Evolutionary conservation across 345 rosid species (phyloP), one percentile per base, ranked within the genome.

Genomic region (Pistacia integerrima): DNA sequence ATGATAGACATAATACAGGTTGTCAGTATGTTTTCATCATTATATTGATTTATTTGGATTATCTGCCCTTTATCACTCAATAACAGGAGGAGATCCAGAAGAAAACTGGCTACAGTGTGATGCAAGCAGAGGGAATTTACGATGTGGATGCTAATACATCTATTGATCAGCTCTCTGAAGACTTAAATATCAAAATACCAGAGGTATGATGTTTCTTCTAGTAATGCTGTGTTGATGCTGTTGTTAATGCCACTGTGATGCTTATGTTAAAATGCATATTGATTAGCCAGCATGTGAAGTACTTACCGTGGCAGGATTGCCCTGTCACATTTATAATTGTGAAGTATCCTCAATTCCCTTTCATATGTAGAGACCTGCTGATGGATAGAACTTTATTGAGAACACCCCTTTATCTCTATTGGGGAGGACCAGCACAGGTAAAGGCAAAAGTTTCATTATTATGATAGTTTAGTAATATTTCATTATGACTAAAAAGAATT

Each of bases 141-240:
- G 99, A 96, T 67, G 94, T 96, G 79, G 99, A 96, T 90, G 99
- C 97, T 17, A 96, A 96, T 79, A 94, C 98, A 73, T 88, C 98
- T 52, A 96, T 91, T 74, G 99, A 96, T 84, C 99, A 93, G 77
- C 91, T 94, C 52, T 90, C 97, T 60, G 98, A 94, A 86, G 99
- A 96, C 74, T 85, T 96, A 22, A 91, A 90, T 79, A 86, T 96
- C 82, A 89, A 91, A 87, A 96, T 96, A 98, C 93, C 98, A 17
- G 99, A 96, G 95, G 99, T 96, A 84, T 73, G 78, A 55, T 77
- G 33, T 22, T 70, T 41, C 1, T 58, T 2, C 18, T 17, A 1
- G 2, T 30, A 30, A 30, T 30, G 33, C 33, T 30, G 33, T 30
- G 33, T 30, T 30, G 33, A 30, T 30, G 33, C 1, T 2, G 2